Evolutionary conservation across 345 rosid species (phyloP), one percentile per base, ranked within the genome.

Genomic region (Rhodamnia rubescens): DNA sequence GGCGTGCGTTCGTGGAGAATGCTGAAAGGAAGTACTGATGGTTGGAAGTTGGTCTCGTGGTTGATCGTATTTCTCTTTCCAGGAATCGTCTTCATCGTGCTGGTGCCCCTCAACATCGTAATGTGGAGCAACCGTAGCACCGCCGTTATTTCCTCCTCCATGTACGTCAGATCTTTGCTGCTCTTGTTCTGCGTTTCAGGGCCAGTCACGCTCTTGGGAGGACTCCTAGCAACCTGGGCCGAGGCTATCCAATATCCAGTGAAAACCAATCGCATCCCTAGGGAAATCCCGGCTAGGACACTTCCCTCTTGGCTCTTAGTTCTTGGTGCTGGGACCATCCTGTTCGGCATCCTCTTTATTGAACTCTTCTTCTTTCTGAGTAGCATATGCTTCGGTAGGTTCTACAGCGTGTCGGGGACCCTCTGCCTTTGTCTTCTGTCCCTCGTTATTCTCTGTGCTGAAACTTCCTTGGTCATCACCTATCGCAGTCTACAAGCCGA

Each of bases 11-110:
- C 75, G 52, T 83, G 86, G 88, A 86, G 49, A 78, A 74, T 61
- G 16, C 81, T 86, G 16, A 86, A 82, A 36, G 88, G 85, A 78
- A 74, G 75, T 50, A 24, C 75, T 4, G 80, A 75, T 16, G 83
- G 81, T 22, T 86, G 88, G 88, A 55, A 22, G 83, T 78, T 61
- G 15, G 29, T 86, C 20, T 78, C 88, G 20, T 83, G 84, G 88
- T 74, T 26, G 24, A 44, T 81, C 7, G 59, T 69, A 4, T 52
- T n/a, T 54, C 36, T 75, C 40, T 86, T 86, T 59, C 84, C 86
- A 13, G 88, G 88, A 50, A 83, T 69, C 20, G 29, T 83, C 29
- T 40, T 78, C 36, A 40, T 32, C 4, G 49, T 83, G 16, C 83
- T 40, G 15, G 36, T 27, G 6, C 49, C 16, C 13, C 88, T 86